Percentiles rank a stretch among this genome's conserved stretches.
These are phyloP conservation scores for Pyrenophora graminea DNA, from an alignment of 2,329 filamentous ascomycete species.

Conservation along the genomic window DNA sequence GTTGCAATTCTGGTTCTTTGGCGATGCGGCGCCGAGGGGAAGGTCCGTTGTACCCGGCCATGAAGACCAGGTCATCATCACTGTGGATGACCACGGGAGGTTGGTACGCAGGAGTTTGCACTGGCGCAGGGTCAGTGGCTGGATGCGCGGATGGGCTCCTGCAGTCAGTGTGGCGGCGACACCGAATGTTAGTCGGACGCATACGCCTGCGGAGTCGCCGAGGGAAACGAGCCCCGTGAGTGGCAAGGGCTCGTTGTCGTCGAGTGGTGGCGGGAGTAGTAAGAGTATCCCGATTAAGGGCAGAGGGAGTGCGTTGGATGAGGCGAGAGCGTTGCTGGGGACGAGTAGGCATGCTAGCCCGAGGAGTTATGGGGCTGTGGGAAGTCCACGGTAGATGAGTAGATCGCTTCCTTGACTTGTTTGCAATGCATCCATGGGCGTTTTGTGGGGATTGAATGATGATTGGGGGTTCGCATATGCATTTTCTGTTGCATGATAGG, in stretches of 20 bases:
- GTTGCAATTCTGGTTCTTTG: conserved; percentile 65
- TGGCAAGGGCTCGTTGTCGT: background rate
- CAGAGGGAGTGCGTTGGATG: conserved; percentile 34
- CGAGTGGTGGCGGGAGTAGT: conserved; percentile 1
- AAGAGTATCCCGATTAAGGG: conserved; percentile 34
- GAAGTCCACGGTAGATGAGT: conserved; percentile 14
- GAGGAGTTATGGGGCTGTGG: conserved; percentile 38
- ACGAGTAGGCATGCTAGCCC: conserved; percentile 42
- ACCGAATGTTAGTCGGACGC: conserved; percentile 34
- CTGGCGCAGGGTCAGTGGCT: conserved; percentile 64
- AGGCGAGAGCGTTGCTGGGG: conserved; percentile 43
- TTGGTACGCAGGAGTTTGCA: conserved; percentile 48
- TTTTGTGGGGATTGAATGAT: background rate
- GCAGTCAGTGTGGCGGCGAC: conserved; percentile 49
- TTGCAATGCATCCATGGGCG: background rate
- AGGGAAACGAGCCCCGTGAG: conserved; percentile 23
- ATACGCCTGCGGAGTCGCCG: conserved; percentile 33
- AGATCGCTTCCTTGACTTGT: too few relatives aligned
- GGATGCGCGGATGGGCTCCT: conserved; percentile 70
- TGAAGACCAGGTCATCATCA: conserved; percentile 53
- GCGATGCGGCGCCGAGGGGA: conserved; percentile 44
- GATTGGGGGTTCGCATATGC: too few relatives aligned
- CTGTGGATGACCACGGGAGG: conserved; percentile 45
- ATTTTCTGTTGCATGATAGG: too few relatives aligned
- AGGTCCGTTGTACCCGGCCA: conserved; percentile 21